Conservation (phyloP, 768 basidiomycete species). For the Lyophyllum shimeji region DNA sequence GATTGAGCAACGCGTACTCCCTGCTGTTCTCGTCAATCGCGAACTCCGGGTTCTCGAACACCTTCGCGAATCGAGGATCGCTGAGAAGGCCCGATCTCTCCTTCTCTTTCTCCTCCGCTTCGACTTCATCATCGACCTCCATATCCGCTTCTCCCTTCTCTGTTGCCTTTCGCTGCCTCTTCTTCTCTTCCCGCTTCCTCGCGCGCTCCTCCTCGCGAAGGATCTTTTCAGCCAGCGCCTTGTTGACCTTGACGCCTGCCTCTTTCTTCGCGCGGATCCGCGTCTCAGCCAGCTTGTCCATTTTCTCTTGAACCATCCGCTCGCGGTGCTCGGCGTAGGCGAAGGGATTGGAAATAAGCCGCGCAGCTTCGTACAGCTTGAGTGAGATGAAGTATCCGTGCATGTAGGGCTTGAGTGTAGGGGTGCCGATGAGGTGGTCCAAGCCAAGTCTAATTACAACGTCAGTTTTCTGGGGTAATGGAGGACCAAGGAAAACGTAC, state of each 20-base stretch:
- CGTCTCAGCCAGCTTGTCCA: conserved; percentile 92
- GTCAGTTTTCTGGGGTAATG: neutral
- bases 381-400: conserved; percentile 98
- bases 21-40: conserved; percentile 85
- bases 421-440: conserved; percentile 92
- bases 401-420: conserved; percentile 98
- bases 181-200: conserved; percentile 54
- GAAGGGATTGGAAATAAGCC: conserved; percentile 94
- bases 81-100: conserved; percentile 56
- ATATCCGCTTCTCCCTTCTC: conserved; percentile 36
- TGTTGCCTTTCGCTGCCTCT: conserved; percentile 42
- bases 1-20: conserved; percentile 93
- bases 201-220: conserved; percentile 63
- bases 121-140: conserved; percentile 34
- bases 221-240: conserved; percentile 85
- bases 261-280: conserved; percentile 86
- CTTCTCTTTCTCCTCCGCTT: conserved; percentile 31
- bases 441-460: conserved; percentile 73
- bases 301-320: conserved; percentile 79
- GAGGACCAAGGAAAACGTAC: conserved; percentile 45
- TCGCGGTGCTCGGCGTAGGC: conserved; percentile 94
- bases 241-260: conserved; percentile 66
- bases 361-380: conserved; percentile 93
- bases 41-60: conserved; percentile 92
- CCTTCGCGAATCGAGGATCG: conserved; percentile 86